Base-by-base conservation (phyloP, 2,329 filamentous ascomycete genomes). In the Pseudogymnoascus sp. region DNA sequence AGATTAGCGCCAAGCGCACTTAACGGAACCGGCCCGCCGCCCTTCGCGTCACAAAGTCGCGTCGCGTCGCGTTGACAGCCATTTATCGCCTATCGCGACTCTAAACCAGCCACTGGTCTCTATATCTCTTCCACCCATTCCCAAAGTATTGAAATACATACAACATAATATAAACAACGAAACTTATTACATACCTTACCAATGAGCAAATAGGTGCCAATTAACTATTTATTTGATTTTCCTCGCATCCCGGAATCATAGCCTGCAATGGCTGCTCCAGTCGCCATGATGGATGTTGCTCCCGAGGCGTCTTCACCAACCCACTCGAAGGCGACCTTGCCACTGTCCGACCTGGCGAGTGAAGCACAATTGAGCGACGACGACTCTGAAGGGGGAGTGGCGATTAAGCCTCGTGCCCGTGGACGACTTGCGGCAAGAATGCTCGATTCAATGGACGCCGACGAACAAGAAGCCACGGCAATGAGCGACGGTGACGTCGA, bases 1-100 rank as follows among this genome's bases (percentile, higher is more conserved):
- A 56, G 50, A 19, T 56, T 56, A 56, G 50, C 50, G 50, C 50
- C 50, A 56, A 33, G 29, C n/a, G 50, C 50, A 56, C 50, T 56
- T 56, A 56, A 56, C 50, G 50, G 50, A 56, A 56, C n/a, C 29
- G 29, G 50, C 26, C 46, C 26, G 46, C 46, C 44, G 23, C 44
- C n/a, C 50, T 56, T 56, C 50, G 50, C 50, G 50, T 33, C 50
- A 50, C 50, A 56, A 31, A 33, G 17, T 56, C 50, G 50, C 50
- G 50, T 56, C 50, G 50, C 44, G 44, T 56, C 50, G 50, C 50
- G 50, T 33, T 31, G 29, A 13, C 10, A 13, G 26, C 50, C 50
- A 56, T 56, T 56, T 33, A 56, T 56, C 50, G 50, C 50, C 50
- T 33, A 56, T 56, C 50, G 50, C 29, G 50, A 19, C 17, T 56